Base-by-base conservation (phyloP, 345 rosid genomes). In the Eucalyptus shirleyi region DNA sequence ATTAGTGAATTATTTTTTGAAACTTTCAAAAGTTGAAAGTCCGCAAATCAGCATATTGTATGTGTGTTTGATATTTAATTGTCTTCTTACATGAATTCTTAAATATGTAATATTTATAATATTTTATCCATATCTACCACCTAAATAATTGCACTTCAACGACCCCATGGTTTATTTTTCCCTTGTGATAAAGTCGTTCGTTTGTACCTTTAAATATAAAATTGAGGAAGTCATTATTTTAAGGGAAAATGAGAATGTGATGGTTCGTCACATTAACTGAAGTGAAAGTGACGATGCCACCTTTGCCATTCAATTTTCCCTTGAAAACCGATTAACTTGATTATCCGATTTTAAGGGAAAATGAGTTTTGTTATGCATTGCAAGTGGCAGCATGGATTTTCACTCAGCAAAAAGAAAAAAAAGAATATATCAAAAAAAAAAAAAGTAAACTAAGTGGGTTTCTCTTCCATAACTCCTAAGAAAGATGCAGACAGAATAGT, bases 1-100 rank as follows among this genome's bases (percentile, higher is more conserved):
- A 59, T 26, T 11, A 59, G 65, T 59, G 65, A 24, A 2, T 26
- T 24, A 3, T 59, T 24, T 59, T 59, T 59, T 26, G 0, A 9
- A 56, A 59, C 14, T 10, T 59, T 59, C 26, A 59, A 59, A 59
- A 11, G 4, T 59, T 26, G n/a, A 59, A 59, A 12, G 65, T 59
- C 4, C 4, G 0, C n/a, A 59, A 26, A 59, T 26, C n/a, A 24
- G 3, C 0, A 26, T 59, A 59, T 59, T 59, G n/a, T n/a, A n/a
- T 2, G 13, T 26, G 65, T 59, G 62, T 56, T 56, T 56, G 65
- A 26, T 26, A 59, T 59, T 59, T 59, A 26, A 59, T 59, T 59
- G 15, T 12, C n/a, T 59, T 59, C 30, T 59, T 59, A 30, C 34
- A 62, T 26, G 65, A 26, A 59, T 26, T 26, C n/a, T 6, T 59